Conservation (phyloP, 345 rosid genomes). For the Aquilaria sinensis region DNA sequence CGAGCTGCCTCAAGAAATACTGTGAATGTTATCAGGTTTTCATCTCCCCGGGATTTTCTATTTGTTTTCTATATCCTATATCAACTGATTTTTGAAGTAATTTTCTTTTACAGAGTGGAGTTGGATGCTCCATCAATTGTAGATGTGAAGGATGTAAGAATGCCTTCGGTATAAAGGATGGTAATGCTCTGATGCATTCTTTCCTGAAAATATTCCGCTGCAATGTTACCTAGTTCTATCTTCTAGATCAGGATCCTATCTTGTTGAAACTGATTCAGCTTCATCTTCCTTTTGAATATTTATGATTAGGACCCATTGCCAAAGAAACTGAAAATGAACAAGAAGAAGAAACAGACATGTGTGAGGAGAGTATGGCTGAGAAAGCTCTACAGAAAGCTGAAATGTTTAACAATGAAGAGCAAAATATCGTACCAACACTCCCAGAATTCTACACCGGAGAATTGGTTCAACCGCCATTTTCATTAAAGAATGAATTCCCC, state of each 20-base stretch:
- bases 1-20: constrained; percentile 81
- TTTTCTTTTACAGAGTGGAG: constrained; percentile 54
- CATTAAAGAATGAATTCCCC: constrained; percentile 65
- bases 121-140: constrained; percentile 89
- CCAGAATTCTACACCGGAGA: constrained; percentile 46
- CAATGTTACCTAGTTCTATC: neutral
- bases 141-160: constrained; percentile 95
- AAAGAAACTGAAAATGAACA: constrained; percentile 35
- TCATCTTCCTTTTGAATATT: neutral
- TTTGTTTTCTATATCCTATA: constrained; percentile 9
- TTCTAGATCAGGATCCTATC: neutral
- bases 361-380: constrained; percentile 16
- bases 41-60: constrained; percentile 1
- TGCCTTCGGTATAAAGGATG: constrained; percentile 80
- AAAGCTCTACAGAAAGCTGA: constrained; percentile 34
- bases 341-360: neutral
- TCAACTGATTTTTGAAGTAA: constrained; percentile 15
- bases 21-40: constrained; percentile 96
- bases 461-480: constrained; percentile 57
- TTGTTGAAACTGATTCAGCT: neutral
- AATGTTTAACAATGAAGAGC: constrained; percentile 47
- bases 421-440: constrained; percentile 43
- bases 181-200: constrained; percentile 26
- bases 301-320: constrained; percentile 42
- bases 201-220: neutral